Evolutionary conservation across 1,139 yeast species (phyloP).

Genomic region (Magnusiomyces tetraspermus): DNA sequence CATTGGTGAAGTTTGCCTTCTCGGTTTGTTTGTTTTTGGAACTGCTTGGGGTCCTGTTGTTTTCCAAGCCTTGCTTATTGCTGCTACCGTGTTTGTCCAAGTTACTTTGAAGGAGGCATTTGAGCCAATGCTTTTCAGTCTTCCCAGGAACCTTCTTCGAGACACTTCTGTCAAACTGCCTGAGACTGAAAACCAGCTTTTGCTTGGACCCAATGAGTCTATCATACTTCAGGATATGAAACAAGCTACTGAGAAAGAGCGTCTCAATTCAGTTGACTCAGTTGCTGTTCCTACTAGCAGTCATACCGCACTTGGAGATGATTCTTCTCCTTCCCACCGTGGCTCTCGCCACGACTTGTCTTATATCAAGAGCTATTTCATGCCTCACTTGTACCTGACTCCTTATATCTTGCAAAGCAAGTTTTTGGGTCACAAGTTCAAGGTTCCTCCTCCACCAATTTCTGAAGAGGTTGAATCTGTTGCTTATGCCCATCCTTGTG

Average conservation of each 20-base stretch:
- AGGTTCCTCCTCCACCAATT: conserved; percentile 26
- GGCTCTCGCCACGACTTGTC: conserved; percentile 2
- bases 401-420: conserved; percentile 25
- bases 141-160: conserved; percentile 44
- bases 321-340: background rate
- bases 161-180: conserved; percentile 8
- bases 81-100: conserved; percentile 59
- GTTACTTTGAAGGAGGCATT: conserved; percentile 52
- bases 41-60: conserved; percentile 94
- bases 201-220: conserved; percentile 1
- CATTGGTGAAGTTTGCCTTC: conserved; percentile 72
- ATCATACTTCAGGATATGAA: conserved; percentile 6
- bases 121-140: conserved; percentile 52
- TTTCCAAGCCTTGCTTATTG: conserved; percentile 56
- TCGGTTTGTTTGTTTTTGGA: conserved; percentile 81
- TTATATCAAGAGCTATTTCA: conserved; percentile 24
- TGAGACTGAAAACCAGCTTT: conserved; percentile 2
- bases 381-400: conserved; percentile 55
- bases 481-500: conserved; percentile 72
- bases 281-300: conserved; percentile 6
- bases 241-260: background rate
- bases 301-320: conserved; percentile 8
- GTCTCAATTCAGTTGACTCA: background rate
- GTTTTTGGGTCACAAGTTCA: conserved; percentile 38
- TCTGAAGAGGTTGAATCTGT: conserved; percentile 35